Evolutionary conservation across 202 grass and related monocot genomes (phyloP).

Genomic region (Zizania palustris): DNA sequence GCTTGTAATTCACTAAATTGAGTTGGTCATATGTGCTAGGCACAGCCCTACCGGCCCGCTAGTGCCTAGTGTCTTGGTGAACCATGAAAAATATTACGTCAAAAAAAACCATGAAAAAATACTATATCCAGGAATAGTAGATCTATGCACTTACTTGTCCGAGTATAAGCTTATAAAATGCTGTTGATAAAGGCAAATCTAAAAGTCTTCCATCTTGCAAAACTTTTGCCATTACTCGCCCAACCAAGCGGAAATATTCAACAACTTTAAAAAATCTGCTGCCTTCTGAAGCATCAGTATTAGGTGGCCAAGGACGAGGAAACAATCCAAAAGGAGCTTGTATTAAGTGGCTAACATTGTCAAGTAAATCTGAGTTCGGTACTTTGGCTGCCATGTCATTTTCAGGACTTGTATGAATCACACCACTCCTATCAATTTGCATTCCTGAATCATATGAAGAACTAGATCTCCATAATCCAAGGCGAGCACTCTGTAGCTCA

Average conservation of each 20-base stretch:
- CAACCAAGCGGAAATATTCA: conserved; percentile 79
- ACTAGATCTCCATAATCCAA: conserved; percentile 82
- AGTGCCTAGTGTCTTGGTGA: too few relatives aligned
- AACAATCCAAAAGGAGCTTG: conserved; percentile 78
- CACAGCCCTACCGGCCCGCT: too few relatives aligned
- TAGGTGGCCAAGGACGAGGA: conserved; percentile 72
- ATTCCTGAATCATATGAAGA: conserved; percentile 45
- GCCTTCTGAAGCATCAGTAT: conserved; percentile 57
- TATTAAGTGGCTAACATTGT: conserved; percentile 48
- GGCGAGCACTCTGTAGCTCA: conserved; percentile 66
- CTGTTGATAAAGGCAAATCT: conserved; percentile 71
- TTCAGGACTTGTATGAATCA: too few relatives aligned
- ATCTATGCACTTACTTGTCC: conserved; percentile 63
- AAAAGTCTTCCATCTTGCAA: conserved; percentile 93
- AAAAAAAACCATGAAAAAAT: too few relatives aligned
- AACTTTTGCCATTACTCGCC: conserved; percentile 79
- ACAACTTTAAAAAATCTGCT: conserved; percentile 70
- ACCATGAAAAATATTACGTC: too few relatives aligned
- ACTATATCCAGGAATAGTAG: background rate
- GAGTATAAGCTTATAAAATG: conserved; percentile 86
- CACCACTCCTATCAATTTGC: conserved; percentile 49
- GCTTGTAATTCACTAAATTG: too few relatives aligned
- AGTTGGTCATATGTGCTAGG: too few relatives aligned
- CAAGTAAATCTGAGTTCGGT: conserved; percentile 21
- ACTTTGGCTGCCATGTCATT: conserved; percentile 43